phyloP scores from a whole-genome alignment of 371 early-diverging fungal species.

The Lichtheimia ramosa region DNA sequence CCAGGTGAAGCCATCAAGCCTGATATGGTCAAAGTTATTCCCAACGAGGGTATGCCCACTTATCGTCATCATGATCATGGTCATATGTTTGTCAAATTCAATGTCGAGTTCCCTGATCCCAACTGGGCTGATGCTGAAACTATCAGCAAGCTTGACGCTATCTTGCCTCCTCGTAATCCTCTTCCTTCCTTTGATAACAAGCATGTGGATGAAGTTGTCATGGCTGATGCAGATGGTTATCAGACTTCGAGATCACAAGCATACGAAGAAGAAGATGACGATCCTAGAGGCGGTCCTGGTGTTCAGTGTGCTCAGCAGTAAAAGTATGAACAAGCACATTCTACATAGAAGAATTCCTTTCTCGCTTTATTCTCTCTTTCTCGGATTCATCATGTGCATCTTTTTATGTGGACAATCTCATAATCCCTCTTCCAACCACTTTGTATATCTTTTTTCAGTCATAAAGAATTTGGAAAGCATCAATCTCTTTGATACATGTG shows the following conservation, averaged over 20 bases:
- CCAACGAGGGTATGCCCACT: slow-evolving; percentile 92
- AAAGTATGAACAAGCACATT: slow-evolving; percentile 10
- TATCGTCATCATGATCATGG: slow-evolving; percentile 91
- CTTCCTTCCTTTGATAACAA: slow-evolving; percentile 46
- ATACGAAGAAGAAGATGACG: slow-evolving; percentile 70
- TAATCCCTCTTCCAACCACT: too few species aligned
- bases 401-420: too few species aligned
- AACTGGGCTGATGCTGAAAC: slow-evolving; percentile 74
- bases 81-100: slow-evolving; percentile 87
- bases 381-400: neutral
- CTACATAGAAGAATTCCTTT: neutral
- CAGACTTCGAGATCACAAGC: slow-evolving; percentile 52
- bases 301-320: slow-evolving; percentile 98
- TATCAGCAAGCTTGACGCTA: slow-evolving; percentile 63
- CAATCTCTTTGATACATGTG: neutral
- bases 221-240: slow-evolving; percentile 73
- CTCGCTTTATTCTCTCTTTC: neutral
- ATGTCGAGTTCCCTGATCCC: slow-evolving; percentile 84
- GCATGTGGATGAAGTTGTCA: slow-evolving; percentile 77
- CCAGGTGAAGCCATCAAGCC: slow-evolving; percentile 90
- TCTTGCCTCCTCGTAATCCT: slow-evolving; percentile 64
- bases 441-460: too few species aligned
- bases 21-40: slow-evolving; percentile 67
- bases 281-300: slow-evolving; percentile 67
- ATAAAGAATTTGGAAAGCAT: too few species aligned